Evolutionary conservation across 129 eudicot genomes (phyloP), one percentile per base, ranked within the genome.

Genomic region (Chrysanthemum lavandulifolium): DNA sequence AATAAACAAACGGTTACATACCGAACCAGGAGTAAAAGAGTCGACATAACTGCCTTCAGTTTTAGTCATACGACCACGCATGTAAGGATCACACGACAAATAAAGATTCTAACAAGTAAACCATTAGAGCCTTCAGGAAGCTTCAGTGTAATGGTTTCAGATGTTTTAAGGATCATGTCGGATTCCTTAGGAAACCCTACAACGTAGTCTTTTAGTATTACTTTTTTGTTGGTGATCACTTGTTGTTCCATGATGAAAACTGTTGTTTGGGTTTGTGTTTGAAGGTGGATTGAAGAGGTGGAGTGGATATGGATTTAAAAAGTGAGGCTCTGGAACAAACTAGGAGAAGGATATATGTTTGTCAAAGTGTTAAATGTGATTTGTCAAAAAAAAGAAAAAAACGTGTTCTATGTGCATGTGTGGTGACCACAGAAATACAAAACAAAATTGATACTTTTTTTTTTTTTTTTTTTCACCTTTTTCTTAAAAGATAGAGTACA

Each of bases 11-110:
- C n/a, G 1, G n/a, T 18, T 16, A 48, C 81, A 1, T 8, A 77
- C 81, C 53, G 70, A 77, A 12, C 81, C 76, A 77, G 81, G 75
- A 11, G 75, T 61, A 54, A 69, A 77, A 48, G 81, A 47, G 5
- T 60, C 55, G 10, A 64, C 23, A 53, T 78, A 62, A 68, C 73
- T 71, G 18, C 59, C 77, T 50, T 8, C 13, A n/a, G 0, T 13
- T 6, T 78, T 36, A 10, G 27, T 61, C 78, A 73, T 73, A 48
- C 50, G 78, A 61, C 8, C 6, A 50, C 78, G 70, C 78, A 73
- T 61, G 53, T 73, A 63, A n/a, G 78, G 78, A 73, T 73, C 78
- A 25, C 78, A 73, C 10, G 78, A 73, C 25, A 73, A 16, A 43
- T 62, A 73, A 33, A 73, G 78, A 29, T 73, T 73, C 70, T 73